Evolutionary conservation across 805 yeast species (phyloP).

Genomic region (Martiniozyma abietophila): DNA sequence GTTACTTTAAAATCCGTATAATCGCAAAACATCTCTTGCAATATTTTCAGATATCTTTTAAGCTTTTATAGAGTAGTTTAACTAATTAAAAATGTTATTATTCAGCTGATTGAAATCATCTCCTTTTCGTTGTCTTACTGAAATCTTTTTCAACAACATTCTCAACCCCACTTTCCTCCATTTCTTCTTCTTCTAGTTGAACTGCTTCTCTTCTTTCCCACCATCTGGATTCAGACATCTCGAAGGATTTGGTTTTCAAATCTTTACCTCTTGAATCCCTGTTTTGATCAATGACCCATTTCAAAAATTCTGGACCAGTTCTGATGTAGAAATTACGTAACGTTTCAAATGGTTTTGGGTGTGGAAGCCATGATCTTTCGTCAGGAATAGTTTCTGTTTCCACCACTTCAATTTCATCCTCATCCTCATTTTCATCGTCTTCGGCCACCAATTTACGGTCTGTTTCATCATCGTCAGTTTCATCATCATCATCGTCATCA

Average conservation of each 20-base stretch:
- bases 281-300: constrained; percentile 87
- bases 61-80: neutral
- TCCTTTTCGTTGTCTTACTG: constrained; percentile 39
- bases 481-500: constrained; percentile 63
- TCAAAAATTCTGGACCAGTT: constrained; percentile 77
- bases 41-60: neutral
- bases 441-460: constrained; percentile 37
- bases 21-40: constrained; percentile 83
- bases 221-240: constrained; percentile 89
- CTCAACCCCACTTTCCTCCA: constrained; percentile 91
- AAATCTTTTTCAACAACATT: constrained; percentile 73
- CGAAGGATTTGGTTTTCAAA: constrained; percentile 82
- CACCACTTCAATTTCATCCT: constrained; percentile 60
- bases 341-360: constrained; percentile 87
- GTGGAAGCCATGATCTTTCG: constrained; percentile 94
- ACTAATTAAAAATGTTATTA: neutral
- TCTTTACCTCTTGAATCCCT: constrained; percentile 83
- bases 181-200: constrained; percentile 75
- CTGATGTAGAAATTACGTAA: constrained; percentile 78
- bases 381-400: constrained; percentile 69
- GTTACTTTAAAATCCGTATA: constrained; percentile 90
- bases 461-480: constrained; percentile 38
- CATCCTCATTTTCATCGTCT: constrained; percentile 39
- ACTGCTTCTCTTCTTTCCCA: constrained; percentile 97
- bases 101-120: constrained; percentile 26